Evolutionary conservation across 441 rosid genomes (phyloP), one percentile per base, ranked within the genome.

Genomic region (Populus hybrid): DNA sequence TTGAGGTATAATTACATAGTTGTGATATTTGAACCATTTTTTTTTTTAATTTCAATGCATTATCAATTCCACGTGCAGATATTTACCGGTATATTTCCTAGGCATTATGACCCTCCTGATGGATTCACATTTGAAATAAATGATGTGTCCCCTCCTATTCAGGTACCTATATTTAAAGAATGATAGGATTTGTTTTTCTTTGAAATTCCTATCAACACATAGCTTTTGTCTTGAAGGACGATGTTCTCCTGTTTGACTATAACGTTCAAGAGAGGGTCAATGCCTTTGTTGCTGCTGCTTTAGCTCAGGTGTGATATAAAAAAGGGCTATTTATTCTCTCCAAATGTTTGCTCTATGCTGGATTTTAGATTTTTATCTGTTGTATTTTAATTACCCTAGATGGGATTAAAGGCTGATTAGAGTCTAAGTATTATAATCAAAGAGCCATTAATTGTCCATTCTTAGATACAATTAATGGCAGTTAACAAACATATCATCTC

Each of bases 21-120:
- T 6, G 11, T 54, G 8, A 18, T 54, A 54, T 18, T 54, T 18
- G n/a, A 50, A 57, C 34, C 30, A 46, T n/a, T n/a, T 36, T n/a
- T 26, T 80, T 71, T 69, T 69, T 32, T 73, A 71, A 81, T 14
- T 67, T 46, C 65, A 79, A 1, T 26, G 34, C 66, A 21, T 36
- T 30, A 23, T 70, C 74, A 63, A 78, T 82, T 67, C 35, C 73
- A 80, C 30, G 16, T 78, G 77, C 88, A 95, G 98, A 95, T 95
- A 78, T 93, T 95, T 88, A 93, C 98, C 42, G 97, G 99, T 77
- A 94, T 97, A 75, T 95, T 95, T 79, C 97, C 99, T 63, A 69
- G 83, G 82, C 89, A 93, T 85, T 95, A 95, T 81, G 99, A 95
- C 67, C 99, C 98, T 67, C 99, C 99, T 11, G 82, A 90, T 74